These are phyloP conservation scores for Cercospora sesami DNA, from an alignment of 2,329 filamentous ascomycete genomes.

Conservation along the genomic window DNA sequence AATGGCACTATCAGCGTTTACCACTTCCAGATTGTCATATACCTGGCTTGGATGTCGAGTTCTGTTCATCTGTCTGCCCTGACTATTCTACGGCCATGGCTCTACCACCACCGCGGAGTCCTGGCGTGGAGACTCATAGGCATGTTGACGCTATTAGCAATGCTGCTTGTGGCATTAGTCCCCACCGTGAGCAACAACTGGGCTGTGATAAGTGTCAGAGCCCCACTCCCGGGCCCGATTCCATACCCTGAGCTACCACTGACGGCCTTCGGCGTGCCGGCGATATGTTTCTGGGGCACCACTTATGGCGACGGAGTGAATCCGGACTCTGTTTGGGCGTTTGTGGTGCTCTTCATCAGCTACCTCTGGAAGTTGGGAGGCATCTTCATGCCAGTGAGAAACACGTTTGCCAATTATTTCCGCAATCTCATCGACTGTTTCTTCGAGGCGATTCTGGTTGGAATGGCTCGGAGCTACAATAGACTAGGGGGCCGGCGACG, in stretches of 20 bases:
- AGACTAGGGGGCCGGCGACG: conserved; percentile 4
- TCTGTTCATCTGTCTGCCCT: conserved; percentile 28
- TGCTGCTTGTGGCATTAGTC: conserved; percentile 30
- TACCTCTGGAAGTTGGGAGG: conserved; percentile 35
- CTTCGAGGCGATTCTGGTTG: conserved; percentile 21
- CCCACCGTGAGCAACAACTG: conserved; percentile 29
- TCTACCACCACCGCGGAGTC: conserved; percentile 17
- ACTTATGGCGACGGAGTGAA: conserved; percentile 27
- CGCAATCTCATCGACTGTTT: conserved; percentile 20
- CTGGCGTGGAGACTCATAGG: conserved; percentile 19
- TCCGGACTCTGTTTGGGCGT: conserved; percentile 27
- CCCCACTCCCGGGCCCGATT: neutral
- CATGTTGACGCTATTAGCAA: conserved; percentile 21
- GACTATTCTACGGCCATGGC: conserved; percentile 21
- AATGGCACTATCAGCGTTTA: conserved; percentile 14
- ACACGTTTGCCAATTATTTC: conserved; percentile 20
- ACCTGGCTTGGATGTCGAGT: conserved; percentile 28
- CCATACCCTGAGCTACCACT: neutral
- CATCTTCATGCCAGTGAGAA: conserved; percentile 22
- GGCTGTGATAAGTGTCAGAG: conserved; percentile 16
- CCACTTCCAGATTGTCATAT: conserved; percentile 28
- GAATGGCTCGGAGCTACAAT: conserved; percentile 18
- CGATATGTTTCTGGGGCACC: conserved; percentile 26
- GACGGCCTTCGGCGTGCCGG: conserved; percentile 22
- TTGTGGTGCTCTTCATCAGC: conserved; percentile 28